Conservation (phyloP, 2,329 filamentous ascomycete genomes). For the Triangularia setosa region DNA sequence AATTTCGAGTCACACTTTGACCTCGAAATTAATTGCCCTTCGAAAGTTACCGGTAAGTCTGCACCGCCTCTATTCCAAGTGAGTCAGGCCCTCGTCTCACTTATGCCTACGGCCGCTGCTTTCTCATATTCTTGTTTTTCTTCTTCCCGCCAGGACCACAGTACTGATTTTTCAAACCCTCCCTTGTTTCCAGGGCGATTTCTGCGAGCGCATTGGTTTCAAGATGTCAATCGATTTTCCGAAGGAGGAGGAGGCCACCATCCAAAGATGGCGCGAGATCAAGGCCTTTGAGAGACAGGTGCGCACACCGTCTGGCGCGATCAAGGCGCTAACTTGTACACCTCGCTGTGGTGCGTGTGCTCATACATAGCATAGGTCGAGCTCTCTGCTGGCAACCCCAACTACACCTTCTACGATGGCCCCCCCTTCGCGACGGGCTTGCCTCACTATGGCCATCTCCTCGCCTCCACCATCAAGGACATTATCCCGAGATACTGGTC, state of each 20-base stretch:
- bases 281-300: conserved; percentile 78
- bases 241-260: conserved; percentile 80
- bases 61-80: conserved; percentile 3
- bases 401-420: conserved; percentile 94
- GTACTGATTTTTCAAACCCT: background rate
- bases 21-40: conserved; percentile 5
- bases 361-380: conserved; percentile 48
- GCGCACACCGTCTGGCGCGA: background rate
- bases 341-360: background rate
- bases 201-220: conserved; percentile 5
- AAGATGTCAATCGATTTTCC: conserved; percentile 87
- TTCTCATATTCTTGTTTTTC: background rate
- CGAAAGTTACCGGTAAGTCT: background rate
- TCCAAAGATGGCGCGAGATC: conserved; percentile 86
- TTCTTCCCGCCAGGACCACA: background rate
- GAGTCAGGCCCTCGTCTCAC: conserved; percentile 11
- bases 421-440: conserved; percentile 65
- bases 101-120: background rate
- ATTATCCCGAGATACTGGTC: conserved; percentile 96
- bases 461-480: conserved; percentile 94
- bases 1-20: conserved; percentile 20
- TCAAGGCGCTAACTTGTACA: background rate
- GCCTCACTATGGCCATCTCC: conserved; percentile 64
- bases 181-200: background rate
- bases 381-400: conserved; percentile 75